Base-by-base conservation (phyloP, 129 eudicot species). In the Saussurea involucrata region DNA sequence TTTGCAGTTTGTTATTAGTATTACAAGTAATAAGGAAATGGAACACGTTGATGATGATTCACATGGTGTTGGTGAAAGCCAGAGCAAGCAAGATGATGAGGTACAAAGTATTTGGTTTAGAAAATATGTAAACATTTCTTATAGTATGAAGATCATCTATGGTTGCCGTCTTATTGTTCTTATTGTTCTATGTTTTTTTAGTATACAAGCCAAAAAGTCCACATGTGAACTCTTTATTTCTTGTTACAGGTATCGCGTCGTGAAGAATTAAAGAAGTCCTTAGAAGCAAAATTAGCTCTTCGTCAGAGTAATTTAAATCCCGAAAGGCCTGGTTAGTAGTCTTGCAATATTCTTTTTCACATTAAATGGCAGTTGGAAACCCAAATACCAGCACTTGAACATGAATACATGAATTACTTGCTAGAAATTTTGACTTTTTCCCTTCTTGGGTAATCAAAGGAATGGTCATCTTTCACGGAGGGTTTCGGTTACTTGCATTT, bases 261-360 rank as follows among this genome's bases (percentile, higher is more conserved):
- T 36, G 98, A 95, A 85, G 98, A 91, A 70, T 76, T 95, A 31
- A 95, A 89, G 83, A 95, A 91, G 74, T 95, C 97, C 0, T 69
- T 87, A 49, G 85, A 81, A 83, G 93, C 93, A 27, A 91, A 88
- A 72, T 72, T 91, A 80, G 85, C 85, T 68, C 86, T 95, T 75
- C 92, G 98, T 4, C 93, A 88, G 87, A 86, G 86, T 76, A 95
- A 95, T 63, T 76, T 91, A 81, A 91, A 86, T 37, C 94, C 96
- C 55, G 98, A 95, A 78, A 86, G 92, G 69, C 96, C 97, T 72
- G 98, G 98, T 95, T 67, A 84, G 91, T 84, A 60, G 46, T 70
- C 74, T 29, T 69, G 2, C 13, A 33, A 28, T 11, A 32, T 53
- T 24, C 37, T 17, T 21, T 21, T 33, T 42, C 60, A 53, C 46